Percentiles rank a stretch among this genome's conserved stretches.
phyloP scores from a whole-genome alignment of 2,329 filamentous ascomycete genomes.

The Pseudogymnoascus sp. region DNA sequence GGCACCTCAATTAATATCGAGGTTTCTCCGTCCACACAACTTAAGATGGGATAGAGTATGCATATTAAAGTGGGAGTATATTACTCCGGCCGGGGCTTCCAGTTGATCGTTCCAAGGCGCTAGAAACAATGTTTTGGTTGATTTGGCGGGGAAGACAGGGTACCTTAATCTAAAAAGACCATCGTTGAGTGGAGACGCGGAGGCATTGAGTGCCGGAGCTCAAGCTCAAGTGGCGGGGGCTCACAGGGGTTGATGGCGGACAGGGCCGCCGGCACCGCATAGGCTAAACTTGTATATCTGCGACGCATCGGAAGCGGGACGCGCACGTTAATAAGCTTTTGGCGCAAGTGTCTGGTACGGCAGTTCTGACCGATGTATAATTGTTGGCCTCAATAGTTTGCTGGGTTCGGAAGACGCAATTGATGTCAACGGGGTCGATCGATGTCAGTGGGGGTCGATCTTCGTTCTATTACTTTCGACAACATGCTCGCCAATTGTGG shows the following conservation, averaged over 20 bases:
- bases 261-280: not conserved
- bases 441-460: not conserved
- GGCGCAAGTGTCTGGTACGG: not conserved
- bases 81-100: constrained; percentile 3
- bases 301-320: not conserved
- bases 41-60: not conserved
- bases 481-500: not conserved
- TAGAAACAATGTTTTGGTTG: not conserved
- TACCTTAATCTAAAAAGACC: not conserved
- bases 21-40: not conserved
- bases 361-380: not conserved
- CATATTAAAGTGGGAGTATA: not conserved
- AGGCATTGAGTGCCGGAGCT: not conserved
- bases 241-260: not conserved
- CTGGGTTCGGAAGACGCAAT: not conserved
- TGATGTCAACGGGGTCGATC: not conserved
- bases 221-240: not conserved
- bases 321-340: not conserved
- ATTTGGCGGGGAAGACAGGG: constrained; percentile 1
- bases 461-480: not conserved
- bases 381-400: not conserved
- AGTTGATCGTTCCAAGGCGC: not conserved
- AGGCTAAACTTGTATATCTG: not conserved
- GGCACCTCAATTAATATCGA: not conserved
- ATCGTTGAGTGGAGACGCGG: not conserved